phyloP scores from a whole-genome alignment of 1,284 basidiomycete genomes.

The Sporisorium iseilematis-ciliati region DNA sequence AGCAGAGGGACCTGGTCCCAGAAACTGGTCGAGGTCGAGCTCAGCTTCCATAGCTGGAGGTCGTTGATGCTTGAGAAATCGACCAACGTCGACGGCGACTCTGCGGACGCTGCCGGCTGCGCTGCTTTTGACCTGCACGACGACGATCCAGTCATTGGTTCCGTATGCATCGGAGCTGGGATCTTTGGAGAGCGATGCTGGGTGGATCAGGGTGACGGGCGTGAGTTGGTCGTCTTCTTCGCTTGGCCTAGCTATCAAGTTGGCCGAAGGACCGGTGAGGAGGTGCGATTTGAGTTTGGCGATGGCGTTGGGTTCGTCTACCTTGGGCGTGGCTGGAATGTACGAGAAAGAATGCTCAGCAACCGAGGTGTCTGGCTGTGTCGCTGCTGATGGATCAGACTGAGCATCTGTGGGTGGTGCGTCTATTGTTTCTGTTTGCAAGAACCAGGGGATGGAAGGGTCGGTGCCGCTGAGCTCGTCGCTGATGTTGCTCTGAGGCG shows the following conservation, averaged over 20 bases:
- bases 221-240: constrained; percentile 45
- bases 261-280: constrained; percentile 45
- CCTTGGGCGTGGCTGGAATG: constrained; percentile 30
- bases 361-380: background rate
- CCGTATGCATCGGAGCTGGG: constrained; percentile 39
- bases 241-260: constrained; percentile 51
- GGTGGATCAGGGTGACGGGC: constrained; percentile 56
- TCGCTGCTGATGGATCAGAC: background rate
- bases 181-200: constrained; percentile 50
- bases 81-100: constrained; percentile 56
- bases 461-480: constrained; percentile 52
- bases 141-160: constrained; percentile 62
- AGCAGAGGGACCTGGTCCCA: constrained; percentile 45
- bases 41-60: constrained; percentile 33
- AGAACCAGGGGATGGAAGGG: constrained; percentile 57
- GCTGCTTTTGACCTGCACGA: constrained; percentile 61
- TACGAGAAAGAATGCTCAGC: constrained; percentile 32
- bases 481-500: constrained; percentile 21
- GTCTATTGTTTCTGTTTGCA: constrained; percentile 56
- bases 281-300: constrained; percentile 47
- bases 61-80: constrained; percentile 44
- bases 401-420: constrained; percentile 18
- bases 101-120: constrained; percentile 56
- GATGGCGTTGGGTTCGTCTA: constrained; percentile 47
- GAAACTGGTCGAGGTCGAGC: constrained; percentile 54